Evolutionary conservation across 1,284 basidiomycete genomes (phyloP), one percentile per base, ranked within the genome.

Genomic region (Ustilago xerochloae): DNA sequence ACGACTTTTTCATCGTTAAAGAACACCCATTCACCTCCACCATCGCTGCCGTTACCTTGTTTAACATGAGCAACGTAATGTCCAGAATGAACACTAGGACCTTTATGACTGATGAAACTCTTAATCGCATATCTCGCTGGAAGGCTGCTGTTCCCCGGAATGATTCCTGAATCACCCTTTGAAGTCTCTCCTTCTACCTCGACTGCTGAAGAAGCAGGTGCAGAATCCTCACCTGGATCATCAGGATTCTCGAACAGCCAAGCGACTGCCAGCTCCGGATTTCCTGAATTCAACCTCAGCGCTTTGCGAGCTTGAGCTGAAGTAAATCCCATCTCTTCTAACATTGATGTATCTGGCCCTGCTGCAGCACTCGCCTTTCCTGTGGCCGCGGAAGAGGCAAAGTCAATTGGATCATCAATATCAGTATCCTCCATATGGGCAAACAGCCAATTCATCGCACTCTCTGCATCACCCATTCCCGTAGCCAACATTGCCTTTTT

Each of bases 191-290:
- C 60, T 4, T 35, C 56, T 7, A 9, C 32, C n/a, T 36, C 50
- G 3, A 39, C 52, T 9, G 39, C 30, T n/a, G n/a, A n/a, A n/a
- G n/a, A n/a, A 28, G 38, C 38, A 24, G 46, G 63, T 1, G 83
- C 68, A 16, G 81, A 77, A 16, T 90, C 90, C 2, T 78, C 92
- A 20, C 93, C 94, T 1, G 85, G 87, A 77, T 97, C 94, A 61
- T 93, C 93, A 0, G 94, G 92, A 80, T 99, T 92, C 67, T 89
- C 93, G 86, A 99, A 98, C n/a, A 98, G 86, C 96, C 96, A 99
- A 74, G 97, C 95, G 3, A 98, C 90, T 0, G 95, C 95, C 24
- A 91, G 89, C 77, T 96, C 94, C 0, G 90, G 85, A 78, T 93
- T 89, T 18, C 90, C 90, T 43, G 87, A 87, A 91, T 94, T 93